A percentile compares a stretch with the other conserved stretches of the same genome.
phyloP scores from a whole-genome alignment of 805 yeast genomes.

The Metschnikowia amazonensis region DNA sequence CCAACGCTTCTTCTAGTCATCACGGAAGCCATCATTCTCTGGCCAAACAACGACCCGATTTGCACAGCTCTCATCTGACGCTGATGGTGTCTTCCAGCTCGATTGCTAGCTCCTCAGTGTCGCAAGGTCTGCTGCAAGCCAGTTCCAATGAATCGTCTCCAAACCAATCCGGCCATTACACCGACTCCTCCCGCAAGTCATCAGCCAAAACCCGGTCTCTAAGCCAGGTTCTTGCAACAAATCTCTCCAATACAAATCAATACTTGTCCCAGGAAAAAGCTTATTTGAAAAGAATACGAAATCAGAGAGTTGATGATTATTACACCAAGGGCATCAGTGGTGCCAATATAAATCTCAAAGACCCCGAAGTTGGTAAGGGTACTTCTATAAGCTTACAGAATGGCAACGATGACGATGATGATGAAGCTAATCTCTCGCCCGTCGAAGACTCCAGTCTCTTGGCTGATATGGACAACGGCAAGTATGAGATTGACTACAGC shows the following conservation, averaged over 20 bases:
- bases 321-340: slow-evolving; percentile 63
- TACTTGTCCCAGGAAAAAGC: slow-evolving; percentile 63
- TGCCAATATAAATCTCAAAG: slow-evolving; percentile 23
- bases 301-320: slow-evolving; percentile 63
- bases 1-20: neutral
- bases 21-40: neutral
- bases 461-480: slow-evolving; percentile 40
- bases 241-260: slow-evolving; percentile 26
- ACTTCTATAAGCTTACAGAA: neutral
- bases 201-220: slow-evolving; percentile 12
- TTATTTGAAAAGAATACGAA: slow-evolving; percentile 59
- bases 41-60: neutral
- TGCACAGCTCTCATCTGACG: slow-evolving; percentile 1
- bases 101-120: neutral
- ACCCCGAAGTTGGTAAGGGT: slow-evolving; percentile 5
- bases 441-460: slow-evolving; percentile 26
- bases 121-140: slow-evolving; percentile 1
- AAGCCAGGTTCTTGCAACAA: slow-evolving; percentile 16
- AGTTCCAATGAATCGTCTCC: slow-evolving; percentile 2
- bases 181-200: slow-evolving; percentile 11
- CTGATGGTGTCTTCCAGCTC: slow-evolving; percentile 3
- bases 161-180: neutral
- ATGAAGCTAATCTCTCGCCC: slow-evolving; percentile 23
- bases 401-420: slow-evolving; percentile 30
- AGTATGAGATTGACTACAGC: slow-evolving; percentile 47